Evolutionary conservation across 2,329 filamentous ascomycete genomes (phyloP).

Genomic region (Alternaria incomplexa): DNA sequence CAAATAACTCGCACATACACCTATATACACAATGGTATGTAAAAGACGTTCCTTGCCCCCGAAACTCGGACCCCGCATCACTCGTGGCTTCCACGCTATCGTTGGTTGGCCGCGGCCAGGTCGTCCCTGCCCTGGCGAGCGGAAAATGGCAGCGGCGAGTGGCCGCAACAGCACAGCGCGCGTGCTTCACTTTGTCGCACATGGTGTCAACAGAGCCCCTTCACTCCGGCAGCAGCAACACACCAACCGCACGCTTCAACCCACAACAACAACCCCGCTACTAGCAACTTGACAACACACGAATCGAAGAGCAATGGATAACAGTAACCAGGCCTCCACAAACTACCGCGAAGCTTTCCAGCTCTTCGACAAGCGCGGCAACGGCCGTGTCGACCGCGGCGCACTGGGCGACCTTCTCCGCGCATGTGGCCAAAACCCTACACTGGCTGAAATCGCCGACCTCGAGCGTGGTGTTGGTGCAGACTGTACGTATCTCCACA

Average conservation of each 20-base stretch:
- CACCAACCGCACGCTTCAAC: neutral
- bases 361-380: constrained; percentile 99
- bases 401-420: constrained; percentile 91
- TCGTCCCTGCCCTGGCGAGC: constrained; percentile 18
- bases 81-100: constrained; percentile 7
- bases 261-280: constrained; percentile 5
- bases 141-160: constrained; percentile 11
- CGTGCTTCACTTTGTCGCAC: neutral
- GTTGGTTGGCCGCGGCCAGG: constrained; percentile 15
- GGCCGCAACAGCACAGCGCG: constrained; percentile 13
- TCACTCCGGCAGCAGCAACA: neutral
- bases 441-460: constrained; percentile 88
- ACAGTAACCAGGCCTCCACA: constrained; percentile 69
- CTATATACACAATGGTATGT: constrained; percentile 28
- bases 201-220: neutral
- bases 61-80: neutral
- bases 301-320: constrained; percentile 40
- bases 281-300: constrained; percentile 9
- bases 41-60: neutral
- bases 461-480: constrained; percentile 87
- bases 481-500: constrained; percentile 75
- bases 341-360: constrained; percentile 99
- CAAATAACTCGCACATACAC: neutral
- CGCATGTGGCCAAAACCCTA: constrained; percentile 98
- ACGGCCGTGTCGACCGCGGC: constrained; percentile 85